These are phyloP conservation scores for Zea luxurians DNA, from an alignment of 176 grass and related monocot genomes.

Conservation along the genomic window DNA sequence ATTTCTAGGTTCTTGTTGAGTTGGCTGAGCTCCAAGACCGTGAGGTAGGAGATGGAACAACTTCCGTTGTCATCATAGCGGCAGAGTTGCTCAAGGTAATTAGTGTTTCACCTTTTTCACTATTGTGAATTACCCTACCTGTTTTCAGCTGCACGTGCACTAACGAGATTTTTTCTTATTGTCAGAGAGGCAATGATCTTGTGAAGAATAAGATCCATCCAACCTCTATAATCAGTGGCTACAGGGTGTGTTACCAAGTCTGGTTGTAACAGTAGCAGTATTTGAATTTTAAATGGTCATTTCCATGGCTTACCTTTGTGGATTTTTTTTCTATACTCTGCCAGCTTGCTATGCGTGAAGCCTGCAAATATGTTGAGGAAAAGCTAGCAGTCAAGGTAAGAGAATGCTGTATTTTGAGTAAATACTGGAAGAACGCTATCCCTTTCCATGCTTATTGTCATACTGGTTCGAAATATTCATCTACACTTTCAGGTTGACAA, in stretches of 20 bases:
- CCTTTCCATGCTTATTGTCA: not conserved
- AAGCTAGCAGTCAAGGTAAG: conserved; percentile 77
- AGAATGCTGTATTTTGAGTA: not conserved
- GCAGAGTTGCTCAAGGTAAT: conserved; percentile 91
- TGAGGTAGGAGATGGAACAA: conserved; percentile 96
- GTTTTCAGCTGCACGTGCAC: not conserved
- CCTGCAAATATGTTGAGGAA: conserved; percentile 95
- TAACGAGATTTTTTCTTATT: conserved; percentile 23
- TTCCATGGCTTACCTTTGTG: conserved; percentile 20
- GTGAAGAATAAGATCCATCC: conserved; percentile 96
- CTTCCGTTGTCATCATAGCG: conserved; percentile 80
- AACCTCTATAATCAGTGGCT: conserved; percentile 90
- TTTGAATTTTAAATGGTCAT: conserved; percentile 24
- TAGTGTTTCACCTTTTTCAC: not conserved
- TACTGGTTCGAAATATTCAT: not conserved
- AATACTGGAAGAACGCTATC: not conserved
- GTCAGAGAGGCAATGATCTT: conserved; percentile 85
- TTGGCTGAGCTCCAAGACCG: conserved; percentile 92
- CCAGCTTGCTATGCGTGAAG: conserved; percentile 95
- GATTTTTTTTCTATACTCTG: conserved; percentile 35
- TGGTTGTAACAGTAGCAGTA: not conserved
- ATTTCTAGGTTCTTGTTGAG: conserved; percentile 90
- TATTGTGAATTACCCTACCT: not conserved
- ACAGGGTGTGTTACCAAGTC: conserved; percentile 60
- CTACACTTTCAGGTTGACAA: conserved; percentile 70